phyloP scores from a whole-genome alignment of 768 basidiomycete species.

The Hysterangium stoloniferum region DNA sequence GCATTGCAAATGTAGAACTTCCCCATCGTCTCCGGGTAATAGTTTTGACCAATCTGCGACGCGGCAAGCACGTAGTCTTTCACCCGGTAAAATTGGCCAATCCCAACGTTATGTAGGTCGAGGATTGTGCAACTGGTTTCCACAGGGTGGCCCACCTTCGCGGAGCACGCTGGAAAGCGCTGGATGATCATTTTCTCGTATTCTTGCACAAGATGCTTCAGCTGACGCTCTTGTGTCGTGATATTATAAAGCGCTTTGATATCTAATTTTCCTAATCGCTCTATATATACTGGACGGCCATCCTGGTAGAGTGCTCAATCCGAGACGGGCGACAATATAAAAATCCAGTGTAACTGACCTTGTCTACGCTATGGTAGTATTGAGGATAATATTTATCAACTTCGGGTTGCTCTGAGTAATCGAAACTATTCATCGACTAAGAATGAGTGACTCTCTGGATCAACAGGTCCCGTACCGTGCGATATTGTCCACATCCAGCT shows the following conservation, averaged over 20 bases:
- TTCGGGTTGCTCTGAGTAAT: constrained; percentile 72
- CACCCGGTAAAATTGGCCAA: constrained; percentile 82
- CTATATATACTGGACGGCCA: constrained; percentile 92
- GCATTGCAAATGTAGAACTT: constrained; percentile 99
- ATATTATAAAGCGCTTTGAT: constrained; percentile 70
- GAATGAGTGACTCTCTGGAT: constrained; percentile 6
- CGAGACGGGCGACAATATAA: no score
- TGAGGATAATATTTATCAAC: constrained; percentile 94
- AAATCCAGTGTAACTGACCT: constrained; percentile 38
- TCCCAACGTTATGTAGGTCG: constrained; percentile 61
- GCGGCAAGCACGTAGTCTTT: constrained; percentile 84
- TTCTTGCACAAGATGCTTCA: constrained; percentile 82
- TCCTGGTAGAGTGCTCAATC: constrained; percentile 44
- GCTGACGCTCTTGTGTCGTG: constrained; percentile 82
- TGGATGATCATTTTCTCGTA: constrained; percentile 84
- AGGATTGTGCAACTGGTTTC: constrained; percentile 98
- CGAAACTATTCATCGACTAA: constrained; percentile 54
- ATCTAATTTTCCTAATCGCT: constrained; percentile 86
- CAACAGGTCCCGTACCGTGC: constrained; percentile 40
- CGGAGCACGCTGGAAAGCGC: constrained; percentile 75
- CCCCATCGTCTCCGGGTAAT: constrained; percentile 94
- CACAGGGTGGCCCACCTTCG: constrained; percentile 71
- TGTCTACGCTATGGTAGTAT: constrained; percentile 94
- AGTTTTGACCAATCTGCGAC: constrained; percentile 74
- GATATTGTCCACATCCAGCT: constrained; percentile 74